Evolutionary conservation across 441 rosid species (phyloP).

Genomic region (Erodium trifolium): DNA sequence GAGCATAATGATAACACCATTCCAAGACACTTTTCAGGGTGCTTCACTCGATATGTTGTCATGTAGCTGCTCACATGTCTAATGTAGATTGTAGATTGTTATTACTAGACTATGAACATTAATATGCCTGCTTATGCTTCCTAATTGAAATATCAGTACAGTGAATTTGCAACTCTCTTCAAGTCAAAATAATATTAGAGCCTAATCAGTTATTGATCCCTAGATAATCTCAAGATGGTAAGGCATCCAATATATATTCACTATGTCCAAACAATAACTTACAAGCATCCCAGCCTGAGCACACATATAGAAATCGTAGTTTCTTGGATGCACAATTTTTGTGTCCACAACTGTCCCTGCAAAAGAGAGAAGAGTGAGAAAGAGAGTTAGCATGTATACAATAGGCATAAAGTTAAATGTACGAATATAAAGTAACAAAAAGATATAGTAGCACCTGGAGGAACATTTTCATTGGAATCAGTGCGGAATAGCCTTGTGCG

Average conservation of each 20-base stretch:
- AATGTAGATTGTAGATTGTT: constrained; percentile 4
- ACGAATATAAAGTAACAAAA: background rate
- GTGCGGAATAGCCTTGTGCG: constrained; percentile 75
- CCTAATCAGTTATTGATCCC: background rate
- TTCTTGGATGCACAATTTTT: constrained; percentile 70
- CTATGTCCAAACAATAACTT: constrained; percentile 21
- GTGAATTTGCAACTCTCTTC: background rate
- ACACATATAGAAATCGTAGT: constrained; percentile 90
- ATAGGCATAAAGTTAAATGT: background rate
- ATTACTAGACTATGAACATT: background rate
- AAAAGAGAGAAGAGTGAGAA: constrained; percentile 9
- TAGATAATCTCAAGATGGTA: background rate
- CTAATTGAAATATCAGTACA: background rate
- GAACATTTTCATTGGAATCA: constrained; percentile 62
- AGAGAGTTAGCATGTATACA: constrained; percentile 11
- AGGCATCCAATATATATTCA: background rate
- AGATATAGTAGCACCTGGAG: constrained; percentile 39
- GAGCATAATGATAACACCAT: background rate
- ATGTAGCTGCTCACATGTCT: background rate
- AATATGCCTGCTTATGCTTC: background rate
- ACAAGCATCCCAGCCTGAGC: constrained; percentile 79
- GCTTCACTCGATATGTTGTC: background rate
- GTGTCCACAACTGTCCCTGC: constrained; percentile 88
- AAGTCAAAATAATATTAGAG: background rate
- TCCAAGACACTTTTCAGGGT: background rate